Conservation (phyloP, 2,329 filamentous ascomycete species). For the Pseudogymnoascus sp. region DNA sequence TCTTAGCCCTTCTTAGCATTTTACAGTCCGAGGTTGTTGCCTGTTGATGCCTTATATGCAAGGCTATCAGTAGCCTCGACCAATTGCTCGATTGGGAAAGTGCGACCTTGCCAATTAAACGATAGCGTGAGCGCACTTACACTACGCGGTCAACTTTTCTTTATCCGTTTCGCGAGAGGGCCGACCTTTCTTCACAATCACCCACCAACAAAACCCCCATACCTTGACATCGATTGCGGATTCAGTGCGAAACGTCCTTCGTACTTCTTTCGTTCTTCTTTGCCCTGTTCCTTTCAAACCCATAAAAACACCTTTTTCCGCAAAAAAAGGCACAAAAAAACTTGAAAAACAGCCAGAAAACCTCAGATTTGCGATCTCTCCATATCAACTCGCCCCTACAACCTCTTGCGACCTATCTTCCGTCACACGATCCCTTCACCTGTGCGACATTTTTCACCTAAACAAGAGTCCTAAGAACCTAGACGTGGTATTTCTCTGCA, state of each 20-base stretch:
- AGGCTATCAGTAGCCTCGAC: neutral
- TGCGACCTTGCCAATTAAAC: slow-evolving; percentile 9
- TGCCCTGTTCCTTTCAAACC: slow-evolving; percentile 25
- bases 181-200: slow-evolving; percentile 11
- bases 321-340: slow-evolving; percentile 31
- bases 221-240: slow-evolving; percentile 22
- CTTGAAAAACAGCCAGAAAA: slow-evolving; percentile 29
- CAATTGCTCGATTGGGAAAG: slow-evolving; percentile 6
- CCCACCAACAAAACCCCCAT: slow-evolving; percentile 13
- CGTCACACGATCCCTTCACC: slow-evolving; percentile 15
- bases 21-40: neutral
- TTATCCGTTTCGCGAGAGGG: slow-evolving; percentile 10
- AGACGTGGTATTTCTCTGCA: slow-evolving; percentile 16
- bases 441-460: slow-evolving; percentile 21
- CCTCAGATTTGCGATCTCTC: slow-evolving; percentile 23
- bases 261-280: slow-evolving; percentile 31
- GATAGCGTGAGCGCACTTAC: slow-evolving; percentile 2
- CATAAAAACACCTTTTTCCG: slow-evolving; percentile 24
- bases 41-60: neutral
- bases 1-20: slow-evolving; percentile 1
- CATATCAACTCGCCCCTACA: slow-evolving; percentile 19
- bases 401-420: slow-evolving; percentile 15
- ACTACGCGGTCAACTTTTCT: slow-evolving; percentile 12
- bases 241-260: slow-evolving; percentile 26
- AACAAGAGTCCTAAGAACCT: slow-evolving; percentile 14